Evolutionary conservation across 2,329 filamentous ascomycete species (phyloP), one percentile per base, ranked within the genome.

Genomic region (Apiospora arundinis): DNA sequence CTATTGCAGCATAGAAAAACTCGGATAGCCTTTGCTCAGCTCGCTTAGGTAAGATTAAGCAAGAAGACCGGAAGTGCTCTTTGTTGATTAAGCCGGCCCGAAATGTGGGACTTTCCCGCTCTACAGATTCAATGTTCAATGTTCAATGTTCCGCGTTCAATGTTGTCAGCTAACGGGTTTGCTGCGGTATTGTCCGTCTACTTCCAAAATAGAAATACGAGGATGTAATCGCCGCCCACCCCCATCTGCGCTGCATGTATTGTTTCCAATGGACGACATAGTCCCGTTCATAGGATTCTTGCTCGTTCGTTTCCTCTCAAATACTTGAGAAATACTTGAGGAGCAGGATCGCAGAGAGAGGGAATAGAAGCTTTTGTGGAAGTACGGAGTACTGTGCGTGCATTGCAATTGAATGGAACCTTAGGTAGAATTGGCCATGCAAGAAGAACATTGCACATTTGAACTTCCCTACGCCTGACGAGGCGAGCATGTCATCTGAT

Each of bases 21-120:
- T 60, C 52, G 52, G 52, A 21, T 60, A n/a, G 52, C 2, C 52
- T 37, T 60, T 60, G 8, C 28, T 60, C 52, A 60, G 52, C 52
- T 37, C 16, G 32, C 25, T 28, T 32, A 32, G 32, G 32, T 32
- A 32, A 32, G 32, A 60, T 32, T 45, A 4, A 16, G 32, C 7
- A 40, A 63, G 56, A 40, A 63, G 56, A 40, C 56, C 56, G 32
- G 56, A 63, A 63, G 56, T 12, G 49, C 32, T 37, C 32, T 40
- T 63, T n/a, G 56, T 14, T 40, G 56, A 40, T 6, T 21, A 63
- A 32, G 32, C 56, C 56, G 56, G 56, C 56, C 56, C 32, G 56
- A 63, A 63, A 63, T 37, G 32, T 40, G 56, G 56, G 56, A 40
- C 56, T n/a, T 8, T 40, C 56, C 56, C 56, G 56, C 49, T 56